These are phyloP conservation scores for Panicum virgatum DNA, from an alignment of 202 grass and related monocot species.

Conservation along the genomic window DNA sequence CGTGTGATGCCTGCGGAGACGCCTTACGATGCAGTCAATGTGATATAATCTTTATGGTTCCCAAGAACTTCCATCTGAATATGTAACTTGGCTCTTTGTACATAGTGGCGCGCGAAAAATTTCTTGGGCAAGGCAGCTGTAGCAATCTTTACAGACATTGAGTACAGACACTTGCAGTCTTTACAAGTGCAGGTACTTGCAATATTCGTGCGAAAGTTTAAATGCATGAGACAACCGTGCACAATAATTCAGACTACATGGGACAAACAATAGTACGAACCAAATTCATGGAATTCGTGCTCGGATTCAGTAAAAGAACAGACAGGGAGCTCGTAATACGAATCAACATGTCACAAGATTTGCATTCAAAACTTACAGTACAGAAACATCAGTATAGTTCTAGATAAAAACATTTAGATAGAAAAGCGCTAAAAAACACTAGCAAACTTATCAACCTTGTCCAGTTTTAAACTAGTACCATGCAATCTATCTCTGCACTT, in stretches of 20 bases:
- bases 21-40: slow-evolving; percentile 4
- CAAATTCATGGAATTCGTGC: neutral
- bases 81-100: slow-evolving; percentile 6
- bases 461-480: neutral
- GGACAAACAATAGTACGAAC: neutral
- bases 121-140: slow-evolving; percentile 34
- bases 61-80: slow-evolving; percentile 18
- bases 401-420: neutral
- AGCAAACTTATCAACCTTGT: neutral
- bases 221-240: neutral
- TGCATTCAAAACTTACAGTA: neutral
- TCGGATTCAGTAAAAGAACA: neutral
- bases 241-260: slow-evolving; percentile 24
- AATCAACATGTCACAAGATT: neutral
- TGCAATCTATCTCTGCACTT: neutral
- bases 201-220: slow-evolving; percentile 20
- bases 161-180: slow-evolving; percentile 31
- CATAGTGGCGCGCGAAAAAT: slow-evolving; percentile 18
- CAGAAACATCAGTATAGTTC: neutral
- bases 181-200: slow-evolving; percentile 5
- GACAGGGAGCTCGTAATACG: neutral
- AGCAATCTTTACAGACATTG: slow-evolving; percentile 34
- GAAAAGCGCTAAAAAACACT: neutral
- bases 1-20: slow-evolving; percentile 28
- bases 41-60: slow-evolving; percentile 21